Conservation (phyloP, 305 asterid genomes). For the Withania somnifera region DNA sequence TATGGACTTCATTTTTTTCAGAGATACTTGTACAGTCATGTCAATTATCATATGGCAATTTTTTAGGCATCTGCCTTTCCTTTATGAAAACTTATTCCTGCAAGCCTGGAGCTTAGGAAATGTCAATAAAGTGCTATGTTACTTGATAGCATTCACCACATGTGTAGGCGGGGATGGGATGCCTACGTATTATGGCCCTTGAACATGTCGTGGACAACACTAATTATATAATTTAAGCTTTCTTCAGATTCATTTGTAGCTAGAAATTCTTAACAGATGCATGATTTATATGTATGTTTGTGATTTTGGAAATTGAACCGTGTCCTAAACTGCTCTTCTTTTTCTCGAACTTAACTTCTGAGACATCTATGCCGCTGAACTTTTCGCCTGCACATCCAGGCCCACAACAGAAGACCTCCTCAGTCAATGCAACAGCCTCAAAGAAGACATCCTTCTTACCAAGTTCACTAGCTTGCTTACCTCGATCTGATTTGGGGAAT, state of each 20-base stretch:
- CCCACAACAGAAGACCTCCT: conserved; percentile 69
- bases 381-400: conserved; percentile 28
- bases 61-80: not conserved
- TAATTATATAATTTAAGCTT: not conserved
- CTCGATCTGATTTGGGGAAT: not conserved
- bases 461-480: conserved; percentile 28
- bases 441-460: conserved; percentile 32
- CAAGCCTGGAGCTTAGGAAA: not conserved
- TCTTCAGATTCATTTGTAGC: not conserved
- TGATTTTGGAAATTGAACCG: not conserved
- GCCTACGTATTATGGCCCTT: not conserved
- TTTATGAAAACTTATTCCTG: not conserved
- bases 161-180: not conserved
- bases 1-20: conserved; percentile 24
- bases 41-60: not conserved
- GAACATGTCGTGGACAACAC: not conserved
- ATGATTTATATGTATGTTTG: not conserved
- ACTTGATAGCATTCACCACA: not conserved
- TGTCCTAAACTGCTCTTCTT: not conserved
- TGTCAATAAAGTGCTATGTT: not conserved
- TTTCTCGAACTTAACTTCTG: not conserved
- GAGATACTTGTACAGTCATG: not conserved
- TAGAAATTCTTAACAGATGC: not conserved
- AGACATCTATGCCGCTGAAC: not conserved
- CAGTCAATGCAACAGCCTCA: conserved; percentile 61